Percentiles rank a stretch among this genome's conserved stretches.
These are phyloP conservation scores for Aspergillus eucalypticola DNA, from an alignment of 2,329 filamentous ascomycete species.

Conservation along the genomic window DNA sequence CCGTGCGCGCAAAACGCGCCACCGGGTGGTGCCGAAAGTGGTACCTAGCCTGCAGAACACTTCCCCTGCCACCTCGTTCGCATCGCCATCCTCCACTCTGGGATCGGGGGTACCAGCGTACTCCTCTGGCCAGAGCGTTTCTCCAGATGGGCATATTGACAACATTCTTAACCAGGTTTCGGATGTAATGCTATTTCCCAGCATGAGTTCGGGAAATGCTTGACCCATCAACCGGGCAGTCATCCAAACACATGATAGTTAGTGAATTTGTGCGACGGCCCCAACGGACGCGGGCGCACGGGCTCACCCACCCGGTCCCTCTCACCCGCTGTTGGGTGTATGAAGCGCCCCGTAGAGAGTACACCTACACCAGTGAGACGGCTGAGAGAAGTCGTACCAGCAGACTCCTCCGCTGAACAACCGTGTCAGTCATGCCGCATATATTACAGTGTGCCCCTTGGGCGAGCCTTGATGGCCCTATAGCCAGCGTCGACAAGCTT, in stretches of 20 bases:
- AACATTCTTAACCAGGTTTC: constrained; percentile 37
- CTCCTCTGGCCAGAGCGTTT: constrained; percentile 8
- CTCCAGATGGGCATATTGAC: constrained; percentile 28
- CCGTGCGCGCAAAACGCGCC: constrained; percentile 18
- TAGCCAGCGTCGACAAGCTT: neutral
- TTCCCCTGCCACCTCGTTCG: constrained; percentile 13
- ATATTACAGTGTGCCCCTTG: neutral
- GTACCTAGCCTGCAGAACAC: constrained; percentile 6
- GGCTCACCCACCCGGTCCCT: neutral
- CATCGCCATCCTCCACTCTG: constrained; percentile 12
- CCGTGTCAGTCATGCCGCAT: neutral
- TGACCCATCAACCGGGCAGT: constrained; percentile 3
- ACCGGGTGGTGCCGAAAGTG: constrained; percentile 7
- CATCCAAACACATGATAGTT: neutral
- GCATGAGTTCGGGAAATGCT: constrained; percentile 24
- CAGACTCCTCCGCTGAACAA: neutral
- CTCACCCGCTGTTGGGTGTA: neutral
- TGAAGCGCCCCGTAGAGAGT: neutral
- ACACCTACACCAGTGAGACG: neutral
- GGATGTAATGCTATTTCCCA: constrained; percentile 40
- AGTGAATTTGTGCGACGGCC: neutral
- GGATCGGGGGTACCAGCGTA: constrained; percentile 9
- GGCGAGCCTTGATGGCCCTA: neutral
- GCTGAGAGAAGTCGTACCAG: neutral
- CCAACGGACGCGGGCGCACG: neutral